These are phyloP conservation scores for Geotrichum klebahnii DNA, from an alignment of 1,139 yeast species.

Conservation along the genomic window DNA sequence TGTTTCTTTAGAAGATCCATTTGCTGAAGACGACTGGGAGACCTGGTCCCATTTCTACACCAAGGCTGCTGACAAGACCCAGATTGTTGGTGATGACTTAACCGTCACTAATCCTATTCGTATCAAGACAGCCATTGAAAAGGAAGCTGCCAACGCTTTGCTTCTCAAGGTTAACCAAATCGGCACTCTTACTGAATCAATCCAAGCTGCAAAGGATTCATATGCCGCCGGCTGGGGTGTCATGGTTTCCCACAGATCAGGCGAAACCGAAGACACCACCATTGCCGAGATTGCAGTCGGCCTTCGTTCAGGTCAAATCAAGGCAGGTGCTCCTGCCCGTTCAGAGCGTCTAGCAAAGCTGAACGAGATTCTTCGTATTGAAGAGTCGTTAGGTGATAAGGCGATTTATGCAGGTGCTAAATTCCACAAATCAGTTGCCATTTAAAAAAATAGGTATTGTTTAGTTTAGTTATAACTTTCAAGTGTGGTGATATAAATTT, in stretches of 20 bases:
- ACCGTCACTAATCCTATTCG: constrained; percentile 95
- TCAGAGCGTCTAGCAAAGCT: constrained; percentile 98
- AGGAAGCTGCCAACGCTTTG: constrained; percentile 89
- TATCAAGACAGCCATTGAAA: constrained; percentile 89
- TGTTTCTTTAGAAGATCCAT: constrained; percentile 96
- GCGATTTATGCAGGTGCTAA: constrained; percentile 89
- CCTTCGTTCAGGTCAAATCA: constrained; percentile 94
- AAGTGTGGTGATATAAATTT: too few relatives aligned
- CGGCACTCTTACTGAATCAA: constrained; percentile 86
- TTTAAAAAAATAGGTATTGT: too few relatives aligned
- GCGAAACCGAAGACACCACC: constrained; percentile 97
- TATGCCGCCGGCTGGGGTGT: constrained; percentile 95
- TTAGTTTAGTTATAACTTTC: too few relatives aligned
- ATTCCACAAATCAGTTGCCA: constrained; percentile 52
- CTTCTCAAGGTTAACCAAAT: constrained; percentile 89
- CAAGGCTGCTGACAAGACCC: constrained; percentile 61
- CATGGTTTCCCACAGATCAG: constrained; percentile 96
- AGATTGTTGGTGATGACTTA: constrained; percentile 94
- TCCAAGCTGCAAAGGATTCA: constrained; percentile 87
- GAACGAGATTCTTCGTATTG: constrained; percentile 88
- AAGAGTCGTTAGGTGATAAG: constrained; percentile 94
- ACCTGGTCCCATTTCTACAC: constrained; percentile 86
- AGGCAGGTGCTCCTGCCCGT: constrained; percentile 99
- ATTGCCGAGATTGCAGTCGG: constrained; percentile 96
- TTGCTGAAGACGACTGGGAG: constrained; percentile 98